Conservation (phyloP, 306 rosid genomes). For the Carpinus viminea region DNA sequence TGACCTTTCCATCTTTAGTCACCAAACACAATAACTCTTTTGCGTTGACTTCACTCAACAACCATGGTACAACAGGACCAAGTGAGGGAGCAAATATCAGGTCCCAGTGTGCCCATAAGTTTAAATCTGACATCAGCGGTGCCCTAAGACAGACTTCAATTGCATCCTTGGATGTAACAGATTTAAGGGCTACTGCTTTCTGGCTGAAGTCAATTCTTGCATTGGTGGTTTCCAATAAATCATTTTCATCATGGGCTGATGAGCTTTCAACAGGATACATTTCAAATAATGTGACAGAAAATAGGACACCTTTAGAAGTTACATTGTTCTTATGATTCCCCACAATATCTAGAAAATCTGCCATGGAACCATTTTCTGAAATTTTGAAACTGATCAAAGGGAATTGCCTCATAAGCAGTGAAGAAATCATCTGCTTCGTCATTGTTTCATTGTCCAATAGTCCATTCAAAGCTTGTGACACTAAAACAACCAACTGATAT, state of each 20-base stretch:
- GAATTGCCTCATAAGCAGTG: conserved; percentile 70
- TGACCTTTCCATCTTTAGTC: conserved; percentile 73
- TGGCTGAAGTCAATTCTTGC: conserved; percentile 31
- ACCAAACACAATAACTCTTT: conserved; percentile 74
- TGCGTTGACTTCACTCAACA: conserved; percentile 63
- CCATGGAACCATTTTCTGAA: conserved; percentile 49
- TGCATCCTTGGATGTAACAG: conserved; percentile 59
- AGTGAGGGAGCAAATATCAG: conserved; percentile 70
- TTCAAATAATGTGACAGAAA: conserved; percentile 62
- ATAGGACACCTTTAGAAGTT: conserved; percentile 61
- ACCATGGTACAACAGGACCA: conserved; percentile 79
- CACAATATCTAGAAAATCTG: conserved; percentile 51
- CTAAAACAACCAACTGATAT: conserved; percentile 57
- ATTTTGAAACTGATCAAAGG: conserved; percentile 63
- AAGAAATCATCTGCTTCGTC: conserved; percentile 53
- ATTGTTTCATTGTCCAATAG: conserved; percentile 56
- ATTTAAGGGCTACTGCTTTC: conserved; percentile 29
- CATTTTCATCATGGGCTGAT: conserved; percentile 36
- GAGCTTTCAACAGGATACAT: conserved; percentile 32
- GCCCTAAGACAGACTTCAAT: conserved; percentile 62
- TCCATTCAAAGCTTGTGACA: conserved; percentile 71
- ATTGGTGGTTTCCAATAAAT: conserved; percentile 30
- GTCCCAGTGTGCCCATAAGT: conserved; percentile 96
- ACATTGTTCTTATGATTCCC: conserved; percentile 42
- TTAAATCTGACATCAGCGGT: conserved; percentile 80